Base-by-base conservation (phyloP, 2,329 filamentous ascomycete species). In the Elsinoe australis region DNA sequence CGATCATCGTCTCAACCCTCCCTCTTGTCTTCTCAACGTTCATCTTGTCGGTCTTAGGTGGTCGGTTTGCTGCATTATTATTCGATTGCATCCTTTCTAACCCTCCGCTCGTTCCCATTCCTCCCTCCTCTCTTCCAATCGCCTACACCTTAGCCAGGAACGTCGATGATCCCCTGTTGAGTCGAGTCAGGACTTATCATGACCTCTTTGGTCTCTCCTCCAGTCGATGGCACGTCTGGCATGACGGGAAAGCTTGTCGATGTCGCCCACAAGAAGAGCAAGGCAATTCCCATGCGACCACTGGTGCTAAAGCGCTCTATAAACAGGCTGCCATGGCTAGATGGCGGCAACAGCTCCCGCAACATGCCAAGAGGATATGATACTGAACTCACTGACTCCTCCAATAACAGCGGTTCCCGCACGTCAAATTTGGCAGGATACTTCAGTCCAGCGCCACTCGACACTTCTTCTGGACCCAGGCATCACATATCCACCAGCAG, bases 271-370 rank as follows among this genome's bases (percentile, higher is more conserved):
- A 29, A 7, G 26, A 29, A 29, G 26, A 6, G 7, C 26, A 12
- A 29, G 26, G 21, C 3, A 6, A 29, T 10, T 14, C 19, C 10
- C 39, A 5, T 35, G 9, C 38, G 18, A 10, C 35, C 4, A 14
- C n/a, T 34, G 14, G 24, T 31, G 14, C 22, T 36, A 12, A 50
- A 29, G 32, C 38, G 38, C 8, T 28, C 48, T 34, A 18, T 28
- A n/a, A 39, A 19, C 4, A 29, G 33, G 31, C 31, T 51, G 29
- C 49, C 49, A 4, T 51, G 49, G 49, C 45, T 51, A 5, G 49
- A 51, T 15, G 49, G 49, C 9, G 47, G 18, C 26, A 28, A 6
- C 17, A 44, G 21, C 34, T 41, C 44, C 24, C 44, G 44, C 31
- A 29, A 31, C 22, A 51, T 49, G 12, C 49, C 44, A 24, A 44